Evolutionary conservation across 257 asterid genomes (phyloP), one percentile per base, ranked within the genome.

Genomic region (Penstemon eatonii): DNA sequence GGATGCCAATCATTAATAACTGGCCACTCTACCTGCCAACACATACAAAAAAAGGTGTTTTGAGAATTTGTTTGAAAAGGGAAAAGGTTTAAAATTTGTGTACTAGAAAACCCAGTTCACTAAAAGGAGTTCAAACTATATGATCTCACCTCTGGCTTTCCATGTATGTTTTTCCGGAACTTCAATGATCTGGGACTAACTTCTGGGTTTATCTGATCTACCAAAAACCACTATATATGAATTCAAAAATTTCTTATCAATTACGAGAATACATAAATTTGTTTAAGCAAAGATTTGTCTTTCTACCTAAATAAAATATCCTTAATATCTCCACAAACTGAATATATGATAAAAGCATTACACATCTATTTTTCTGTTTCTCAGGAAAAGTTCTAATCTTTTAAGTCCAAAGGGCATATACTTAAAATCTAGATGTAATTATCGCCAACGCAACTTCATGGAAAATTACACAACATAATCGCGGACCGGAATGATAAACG

Each of bases 81-180:
- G 10, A 49, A 41, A 42, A 51, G 45, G 11, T 39, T 61, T 39
- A 43, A 10, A 3, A 8, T 42, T 1, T 41, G 66, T 61, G 63
- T 58, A 55, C 33, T 37, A 63, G 46, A 10, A 60, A 65, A 54
- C 36, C 15, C 56, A 66, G 8, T 61, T 18, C 45, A 66, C 10
- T 46, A 38, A 67, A 61, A 42, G 13, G 37, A 45, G 59, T 36
- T 4, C 51, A 49, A 7, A 60, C 19, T 65, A 38, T 40, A 19
- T 51, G 63, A 65, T 59, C 79, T 42, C 66, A 93, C 99, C 92
- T 87, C 95, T 18, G 99, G 99, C 82, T 93, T 93, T 72, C 97
- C 96, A 4, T 85, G 86, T 50, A 70, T 39, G 72, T 88, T 92
- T 65, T 82, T 92, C 54, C 77, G 77, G 76, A 90, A 92, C 80